Evolutionary conservation across 345 rosid genomes (phyloP).

Genomic region (Triadica sebifera): DNA sequence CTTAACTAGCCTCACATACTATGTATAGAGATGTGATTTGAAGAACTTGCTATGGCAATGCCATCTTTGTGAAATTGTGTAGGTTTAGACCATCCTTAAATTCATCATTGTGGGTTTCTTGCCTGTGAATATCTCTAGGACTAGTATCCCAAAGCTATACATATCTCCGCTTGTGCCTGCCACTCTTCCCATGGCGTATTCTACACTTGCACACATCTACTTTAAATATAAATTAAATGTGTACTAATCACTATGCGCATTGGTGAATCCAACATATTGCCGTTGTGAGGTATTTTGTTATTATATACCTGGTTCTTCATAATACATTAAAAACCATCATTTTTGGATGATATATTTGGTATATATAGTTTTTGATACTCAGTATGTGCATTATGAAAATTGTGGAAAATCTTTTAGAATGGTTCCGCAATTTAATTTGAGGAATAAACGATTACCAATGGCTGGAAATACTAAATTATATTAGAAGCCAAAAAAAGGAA

Average conservation of each 20-base stretch:
- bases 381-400: too few species aligned
- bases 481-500: too few species aligned
- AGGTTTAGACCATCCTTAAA: neutral
- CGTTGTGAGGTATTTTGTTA: too few species aligned
- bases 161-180: neutral
- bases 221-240: neutral
- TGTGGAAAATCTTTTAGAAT: too few species aligned
- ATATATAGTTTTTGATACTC: too few species aligned
- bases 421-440: too few species aligned
- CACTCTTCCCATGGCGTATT: neutral
- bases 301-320: neutral
- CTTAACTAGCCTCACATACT: constrained; percentile 16
- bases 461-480: too few species aligned
- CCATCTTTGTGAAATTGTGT: neutral
- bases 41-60: neutral
- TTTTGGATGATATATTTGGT: too few species aligned
- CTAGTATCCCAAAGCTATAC: neutral
- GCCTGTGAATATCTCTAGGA: neutral
- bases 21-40: neutral
- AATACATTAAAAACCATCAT: neutral
- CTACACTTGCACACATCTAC: neutral
- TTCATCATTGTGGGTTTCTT: neutral
- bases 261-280: too few species aligned
- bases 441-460: too few species aligned
- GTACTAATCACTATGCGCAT: neutral